Evolutionary conservation across 345 rosid species (phyloP).

Genomic region (Euphorbia peplus): DNA sequence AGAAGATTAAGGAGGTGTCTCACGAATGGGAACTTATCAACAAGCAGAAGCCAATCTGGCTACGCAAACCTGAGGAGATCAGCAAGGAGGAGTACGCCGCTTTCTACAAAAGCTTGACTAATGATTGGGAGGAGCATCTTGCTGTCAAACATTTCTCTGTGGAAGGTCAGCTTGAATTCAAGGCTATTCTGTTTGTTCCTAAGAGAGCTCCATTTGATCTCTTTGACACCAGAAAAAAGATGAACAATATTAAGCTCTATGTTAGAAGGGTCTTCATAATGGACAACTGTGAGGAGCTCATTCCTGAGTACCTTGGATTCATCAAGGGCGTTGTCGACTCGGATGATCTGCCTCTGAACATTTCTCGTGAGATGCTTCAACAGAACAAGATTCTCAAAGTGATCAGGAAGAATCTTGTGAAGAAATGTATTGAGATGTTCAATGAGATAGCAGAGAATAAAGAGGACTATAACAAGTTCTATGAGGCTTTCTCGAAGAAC

Average conservation of each 20-base stretch:
- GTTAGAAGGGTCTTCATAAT: conserved; percentile 85
- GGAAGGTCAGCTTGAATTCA: conserved; percentile 92
- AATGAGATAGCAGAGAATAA: conserved; percentile 82
- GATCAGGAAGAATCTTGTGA: conserved; percentile 84
- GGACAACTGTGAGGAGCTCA: conserved; percentile 93
- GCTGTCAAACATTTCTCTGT: conserved; percentile 90
- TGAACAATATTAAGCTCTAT: conserved; percentile 84
- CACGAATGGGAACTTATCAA: conserved; percentile 86
- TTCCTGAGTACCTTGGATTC: conserved; percentile 76
- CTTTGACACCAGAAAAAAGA: conserved; percentile 75
- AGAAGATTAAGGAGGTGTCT: conserved; percentile 85
- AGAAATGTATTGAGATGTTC: conserved; percentile 92
- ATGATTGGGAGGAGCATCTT: conserved; percentile 86
- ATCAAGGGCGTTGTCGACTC: conserved; percentile 92
- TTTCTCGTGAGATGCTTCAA: conserved; percentile 83
- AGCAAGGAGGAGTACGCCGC: conserved; percentile 82
- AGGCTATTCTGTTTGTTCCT: conserved; percentile 73
- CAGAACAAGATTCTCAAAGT: conserved; percentile 96
- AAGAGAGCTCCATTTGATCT: conserved; percentile 89
- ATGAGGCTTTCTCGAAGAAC: conserved; percentile 83
- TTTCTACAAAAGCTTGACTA: conserved; percentile 82
- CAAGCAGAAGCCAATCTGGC: conserved; percentile 92
- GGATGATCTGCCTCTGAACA: conserved; percentile 87
- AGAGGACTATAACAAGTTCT: conserved; percentile 81
- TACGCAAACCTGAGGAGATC: conserved; percentile 89